Evolutionary conservation across 108 stramenopile species (phyloP).

Genomic region (Nitzschia sp.): DNA sequence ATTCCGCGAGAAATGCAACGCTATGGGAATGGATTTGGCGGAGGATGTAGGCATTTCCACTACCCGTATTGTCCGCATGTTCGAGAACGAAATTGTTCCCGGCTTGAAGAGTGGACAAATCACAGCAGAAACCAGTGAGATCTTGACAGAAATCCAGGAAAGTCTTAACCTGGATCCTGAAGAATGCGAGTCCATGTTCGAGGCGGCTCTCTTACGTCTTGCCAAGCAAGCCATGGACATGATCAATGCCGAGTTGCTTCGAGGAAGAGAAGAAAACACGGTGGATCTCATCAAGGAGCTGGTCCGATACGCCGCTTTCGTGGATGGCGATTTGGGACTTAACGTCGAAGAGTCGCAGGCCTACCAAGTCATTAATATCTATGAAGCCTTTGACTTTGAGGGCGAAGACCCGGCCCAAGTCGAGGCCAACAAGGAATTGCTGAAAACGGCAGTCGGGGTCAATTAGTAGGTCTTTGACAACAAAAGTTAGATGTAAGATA

Average conservation of each 20-base stretch:
- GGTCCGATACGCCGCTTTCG: slow-evolving; percentile 75
- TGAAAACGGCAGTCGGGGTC: slow-evolving; percentile 51
- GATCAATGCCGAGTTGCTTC: slow-evolving; percentile 58
- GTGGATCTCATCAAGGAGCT: slow-evolving; percentile 69
- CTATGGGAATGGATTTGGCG: slow-evolving; percentile 79
- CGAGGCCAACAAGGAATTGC: slow-evolving; percentile 59
- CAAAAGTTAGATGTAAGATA: background rate
- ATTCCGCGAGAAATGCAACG: slow-evolving; percentile 89
- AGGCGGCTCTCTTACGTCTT: slow-evolving; percentile 50
- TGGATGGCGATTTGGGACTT: slow-evolving; percentile 73
- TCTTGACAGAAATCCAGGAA: slow-evolving; percentile 79
- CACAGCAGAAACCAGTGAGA: slow-evolving; percentile 67
- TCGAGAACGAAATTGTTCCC: slow-evolving; percentile 72
- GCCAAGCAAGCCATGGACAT: slow-evolving; percentile 51
- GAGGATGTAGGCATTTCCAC: slow-evolving; percentile 78
- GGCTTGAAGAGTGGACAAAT: slow-evolving; percentile 80
- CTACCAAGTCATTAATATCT: slow-evolving; percentile 67
- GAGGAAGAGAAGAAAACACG: slow-evolving; percentile 74
- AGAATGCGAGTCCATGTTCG: slow-evolving; percentile 76
- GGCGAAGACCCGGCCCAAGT: slow-evolving; percentile 55
- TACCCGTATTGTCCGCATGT: slow-evolving; percentile 65
- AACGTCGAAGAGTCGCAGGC: slow-evolving; percentile 63
- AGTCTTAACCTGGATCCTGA: slow-evolving; percentile 74
- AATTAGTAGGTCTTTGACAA: slow-evolving; percentile 12
- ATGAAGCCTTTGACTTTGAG: slow-evolving; percentile 70